Percentiles rank a stretch among this genome's conserved stretches.
Conservation (phyloP, 352 stramenopile species). For the Globisporangium acanthophoron region DNA sequence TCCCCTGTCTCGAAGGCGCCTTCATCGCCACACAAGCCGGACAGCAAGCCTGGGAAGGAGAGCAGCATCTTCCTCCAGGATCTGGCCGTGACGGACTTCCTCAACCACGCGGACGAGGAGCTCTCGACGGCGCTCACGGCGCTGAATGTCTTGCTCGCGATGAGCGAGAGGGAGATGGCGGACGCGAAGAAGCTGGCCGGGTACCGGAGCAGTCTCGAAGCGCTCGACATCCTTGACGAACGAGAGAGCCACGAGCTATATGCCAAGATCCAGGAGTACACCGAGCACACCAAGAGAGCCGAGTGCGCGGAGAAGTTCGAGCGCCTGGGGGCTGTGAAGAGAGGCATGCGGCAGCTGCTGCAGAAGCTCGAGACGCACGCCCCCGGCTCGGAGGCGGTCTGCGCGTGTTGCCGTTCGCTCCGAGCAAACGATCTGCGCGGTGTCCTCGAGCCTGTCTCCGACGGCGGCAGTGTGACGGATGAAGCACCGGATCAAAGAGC, state of each 20-base stretch:
- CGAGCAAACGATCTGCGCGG: slow-evolving; percentile 29
- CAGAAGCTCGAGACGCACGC: slow-evolving; percentile 43
- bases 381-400: slow-evolving; percentile 41
- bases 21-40: background rate
- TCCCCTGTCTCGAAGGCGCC: background rate
- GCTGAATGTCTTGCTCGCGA: slow-evolving; percentile 63
- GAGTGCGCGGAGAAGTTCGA: slow-evolving; percentile 45
- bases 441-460: slow-evolving; percentile 12
- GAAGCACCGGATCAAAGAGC: background rate
- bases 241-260: slow-evolving; percentile 50
- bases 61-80: slow-evolving; percentile 47
- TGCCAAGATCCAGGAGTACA: slow-evolving; percentile 21
- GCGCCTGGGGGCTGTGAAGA: slow-evolving; percentile 46
- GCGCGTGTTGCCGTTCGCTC: slow-evolving; percentile 40
- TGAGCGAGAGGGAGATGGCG: slow-evolving; percentile 49
- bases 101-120: slow-evolving; percentile 69
- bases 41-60: slow-evolving; percentile 24
- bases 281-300: slow-evolving; percentile 15
- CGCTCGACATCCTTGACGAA: slow-evolving; percentile 64
- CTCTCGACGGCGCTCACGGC: slow-evolving; percentile 73
- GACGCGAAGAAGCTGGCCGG: slow-evolving; percentile 56
- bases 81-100: slow-evolving; percentile 60
- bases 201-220: slow-evolving; percentile 60
- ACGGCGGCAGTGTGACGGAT: background rate
- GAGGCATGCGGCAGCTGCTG: slow-evolving; percentile 50